Base-by-base conservation (phyloP, 2,329 filamentous ascomycete species). In the Pyricularia sp. region DNA sequence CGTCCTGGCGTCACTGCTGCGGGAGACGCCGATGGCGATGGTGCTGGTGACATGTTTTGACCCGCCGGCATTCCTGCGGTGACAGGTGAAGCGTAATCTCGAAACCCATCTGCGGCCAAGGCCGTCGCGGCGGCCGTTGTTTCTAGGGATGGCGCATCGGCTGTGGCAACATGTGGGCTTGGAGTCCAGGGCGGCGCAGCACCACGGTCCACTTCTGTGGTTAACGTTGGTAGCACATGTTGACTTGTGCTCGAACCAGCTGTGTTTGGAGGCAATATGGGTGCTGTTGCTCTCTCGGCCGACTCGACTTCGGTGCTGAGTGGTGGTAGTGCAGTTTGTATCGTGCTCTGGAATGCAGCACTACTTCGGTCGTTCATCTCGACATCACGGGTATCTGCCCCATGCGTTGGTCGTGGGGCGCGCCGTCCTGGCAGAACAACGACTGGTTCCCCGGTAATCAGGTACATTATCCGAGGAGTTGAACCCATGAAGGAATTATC, bases 391-490 rank as follows among this genome's bases (percentile, higher is more conserved):
- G 58, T 7, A 25, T 61, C 23, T 17, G 9, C n/a, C 17, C 14
- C 58, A 20, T 28, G 23, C 59, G 71, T 71, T 9, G 72, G 69
- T 28, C 70, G 70, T n/a, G 72, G 69, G 20, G 69, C 65, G 59
- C 64, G 63, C n/a, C 65, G 69, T n/a, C 36, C 30, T 7, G 66
- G 69, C 30, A 73, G 65, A 26, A 73, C 72, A 68, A 72, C 72
- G 59, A 73, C 71, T 17, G 72, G 68, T 36, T 72, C 69, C 17
- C 72, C 72, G 12, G 72, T 73, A 23, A 70, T 70, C 12, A 73
- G 71, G 65, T 71, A 73, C 72, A 73, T 73, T 42, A 73, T 69
- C n/a, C 71, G 68, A 4, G 72, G 72, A 14, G 69, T 71, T 14
- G 69, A 66, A 70, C 71, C 9, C 70, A 69, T 6, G 67, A 33